Base-by-base conservation (phyloP, 2,329 filamentous ascomycete species). In the Taxawa tesnikishii region DNA sequence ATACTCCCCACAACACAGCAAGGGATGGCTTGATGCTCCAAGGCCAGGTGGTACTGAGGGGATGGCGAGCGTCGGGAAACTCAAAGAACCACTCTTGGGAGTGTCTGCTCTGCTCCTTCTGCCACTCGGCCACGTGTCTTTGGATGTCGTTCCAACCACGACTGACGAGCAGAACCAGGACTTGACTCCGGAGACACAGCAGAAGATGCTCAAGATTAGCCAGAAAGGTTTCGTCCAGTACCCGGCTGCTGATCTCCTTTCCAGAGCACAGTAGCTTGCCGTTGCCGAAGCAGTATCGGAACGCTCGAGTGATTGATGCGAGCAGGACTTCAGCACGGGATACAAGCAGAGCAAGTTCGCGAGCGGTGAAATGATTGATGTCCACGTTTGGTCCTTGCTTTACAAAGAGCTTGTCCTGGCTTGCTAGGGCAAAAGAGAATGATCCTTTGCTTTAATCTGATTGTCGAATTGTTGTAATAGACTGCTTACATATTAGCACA, bases 201-300 rank as follows among this genome's bases (percentile, higher is more conserved):
- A 64, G 48, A 21, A 63, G 36, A 38, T 63, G 57, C 40, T 59
- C 50, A 34, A 63, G 55, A 41, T 63, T 64, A 12, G 60, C 58
- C 27, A 58, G 41, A 39, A 32, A 40, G 7, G 40, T 50, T 21
- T 54, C 53, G 38, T 59, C 53, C 8, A 55, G 43, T 18, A 36
- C 34, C 12, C 51, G 40, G 11, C 38, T 34, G 7, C 26, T 49
- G 12, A 49, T 33, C 11, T 49, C 41, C 16, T 46, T 41, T 25
- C 51, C 49, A 8, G n/a, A 23, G 19, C 19, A 23, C 2, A 23
- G 19, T 8, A n/a, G 8, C 47, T 51, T 54, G 16, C 48, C 45
- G 15, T 34, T 7, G 4, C 8, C 26, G 16, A n/a, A 15, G 4
- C 18, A 4, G 21, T 36, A 7, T 24, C 23, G 21, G n/a, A 13